These are phyloP conservation scores for Trifolium pratense DNA, from an alignment of 306 rosid species.

Conservation along the genomic window DNA sequence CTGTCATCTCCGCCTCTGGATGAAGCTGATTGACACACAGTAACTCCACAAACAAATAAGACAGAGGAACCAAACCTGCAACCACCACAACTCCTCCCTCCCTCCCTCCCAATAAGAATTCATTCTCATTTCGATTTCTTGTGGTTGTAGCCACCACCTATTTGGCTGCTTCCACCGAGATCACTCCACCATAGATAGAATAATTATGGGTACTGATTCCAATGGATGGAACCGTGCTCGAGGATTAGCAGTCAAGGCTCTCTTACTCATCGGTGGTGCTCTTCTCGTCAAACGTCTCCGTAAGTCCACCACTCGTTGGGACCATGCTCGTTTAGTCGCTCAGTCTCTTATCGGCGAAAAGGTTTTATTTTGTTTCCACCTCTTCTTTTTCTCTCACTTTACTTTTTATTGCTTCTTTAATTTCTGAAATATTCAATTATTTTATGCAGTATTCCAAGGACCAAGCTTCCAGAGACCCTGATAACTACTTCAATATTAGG, in stretches of 20 bases:
- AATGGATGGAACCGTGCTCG: conserved; percentile 72
- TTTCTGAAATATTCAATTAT: not conserved
- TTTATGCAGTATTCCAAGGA: conserved; percentile 73
- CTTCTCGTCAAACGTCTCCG: conserved; percentile 83
- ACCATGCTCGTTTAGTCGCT: conserved; percentile 82
- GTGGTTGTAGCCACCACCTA: no score
- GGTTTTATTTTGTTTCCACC: conserved; percentile 33
- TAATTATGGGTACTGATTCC: conserved; percentile 55
- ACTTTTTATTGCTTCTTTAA: not conserved
- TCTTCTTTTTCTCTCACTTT: not conserved
- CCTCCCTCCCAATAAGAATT: no score
- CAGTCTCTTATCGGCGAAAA: conserved; percentile 89
- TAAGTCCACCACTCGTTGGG: conserved; percentile 99
- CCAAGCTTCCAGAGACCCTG: conserved; percentile 94
- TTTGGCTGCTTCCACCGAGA: no score
- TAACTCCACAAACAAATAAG: no score
- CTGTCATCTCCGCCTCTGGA: no score
- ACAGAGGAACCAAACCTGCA: no score
- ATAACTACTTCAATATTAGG: conserved; percentile 93
- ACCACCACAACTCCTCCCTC: no score
- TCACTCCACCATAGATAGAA: no score
- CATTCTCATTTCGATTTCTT: no score
- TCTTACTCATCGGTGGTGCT: conserved; percentile 84
- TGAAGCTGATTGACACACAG: no score
- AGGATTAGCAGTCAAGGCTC: conserved; percentile 71